Base-by-base conservation (phyloP, 2,329 filamentous ascomycete genomes). In the Pseudopithomyces maydicus region DNA sequence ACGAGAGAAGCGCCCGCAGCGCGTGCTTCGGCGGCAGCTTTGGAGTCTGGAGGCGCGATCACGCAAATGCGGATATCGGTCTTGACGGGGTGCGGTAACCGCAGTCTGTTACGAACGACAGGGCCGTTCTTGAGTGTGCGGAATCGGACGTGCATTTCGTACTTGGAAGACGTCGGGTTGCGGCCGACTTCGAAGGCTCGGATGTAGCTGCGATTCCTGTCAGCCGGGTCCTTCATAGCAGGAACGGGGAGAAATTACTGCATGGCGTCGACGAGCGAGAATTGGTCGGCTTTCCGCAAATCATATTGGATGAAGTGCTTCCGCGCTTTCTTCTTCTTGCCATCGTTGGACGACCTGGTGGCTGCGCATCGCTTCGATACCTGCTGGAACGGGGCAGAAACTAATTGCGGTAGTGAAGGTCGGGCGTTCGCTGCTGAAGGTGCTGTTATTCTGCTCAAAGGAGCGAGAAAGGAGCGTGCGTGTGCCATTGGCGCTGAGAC, bases 101-200 rank as follows among this genome's bases (percentile, higher is more conserved):
- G 88, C 72, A 99, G 84, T 73, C 91, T 90, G 79, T 91, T 96
- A 62, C 93, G 90, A 64, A 99, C 84, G 8, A 95, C 87, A 17
- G 93, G 89, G 0, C 93, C 92, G 77, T 92, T 93, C 75, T 93
- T 94, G 66, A 87, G 83, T 1, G 94, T 92, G 70, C 89, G 89
- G 61, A 99, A 80, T 71, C 90, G 92, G 67, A 99, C 80, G 69
- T 91, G 85, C 49, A 98, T 70, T 75, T 98, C 95, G 81, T 99
- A 99, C 77, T 97, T 98, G 65, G 88, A 82, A 11, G 82, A 81
- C 2, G 84, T 82, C 2, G 91, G 89, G 47, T 88, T 85, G 52
- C 86, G 86, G 71, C 95, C 94, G 67, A 97, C 93, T 84, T 99
- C 95, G 71, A 90, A 88, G 46, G 95, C 94, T 70, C 92, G 91